These are phyloP conservation scores for Metarhizium humberi DNA, from an alignment of 2,329 filamentous ascomycete genomes.

Conservation along the genomic window DNA sequence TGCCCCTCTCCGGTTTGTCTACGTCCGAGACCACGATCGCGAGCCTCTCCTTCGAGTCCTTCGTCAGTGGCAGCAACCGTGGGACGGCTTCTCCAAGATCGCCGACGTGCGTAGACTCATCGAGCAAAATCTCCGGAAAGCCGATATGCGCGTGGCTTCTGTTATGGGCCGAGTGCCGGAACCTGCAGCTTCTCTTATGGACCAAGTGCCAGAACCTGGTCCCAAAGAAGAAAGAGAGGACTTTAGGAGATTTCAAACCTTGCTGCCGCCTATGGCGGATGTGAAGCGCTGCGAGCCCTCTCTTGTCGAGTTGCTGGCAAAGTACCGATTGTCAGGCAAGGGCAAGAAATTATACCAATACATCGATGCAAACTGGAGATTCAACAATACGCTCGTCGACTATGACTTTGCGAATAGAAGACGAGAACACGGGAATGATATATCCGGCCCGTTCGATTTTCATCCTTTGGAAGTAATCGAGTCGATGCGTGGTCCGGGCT, in stretches of 20 bases:
- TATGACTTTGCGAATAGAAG: neutral
- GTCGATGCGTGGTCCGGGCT: neutral
- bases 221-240: neutral
- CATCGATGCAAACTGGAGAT: neutral
- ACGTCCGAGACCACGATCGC: neutral
- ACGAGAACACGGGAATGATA: neutral
- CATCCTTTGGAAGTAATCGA: neutral
- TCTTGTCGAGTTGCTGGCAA: neutral
- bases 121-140: neutral
- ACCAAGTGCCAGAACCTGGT: neutral
- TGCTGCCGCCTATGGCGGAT: neutral
- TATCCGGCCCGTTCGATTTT: neutral
- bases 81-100: neutral
- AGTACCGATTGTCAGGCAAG: neutral
- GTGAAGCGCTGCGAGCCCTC: neutral
- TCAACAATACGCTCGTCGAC: neutral
- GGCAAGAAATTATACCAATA: neutral
- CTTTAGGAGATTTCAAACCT: neutral
- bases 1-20: neutral
- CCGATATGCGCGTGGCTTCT: neutral
- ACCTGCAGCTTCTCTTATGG: neutral
- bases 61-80: conserved; percentile 6
- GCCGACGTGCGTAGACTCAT: neutral
- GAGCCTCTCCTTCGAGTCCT: conserved; percentile 5
- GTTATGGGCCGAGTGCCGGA: neutral